These are phyloP conservation scores for Metschnikowia matae DNA, from an alignment of 805 yeast species.

Conservation along the genomic window DNA sequence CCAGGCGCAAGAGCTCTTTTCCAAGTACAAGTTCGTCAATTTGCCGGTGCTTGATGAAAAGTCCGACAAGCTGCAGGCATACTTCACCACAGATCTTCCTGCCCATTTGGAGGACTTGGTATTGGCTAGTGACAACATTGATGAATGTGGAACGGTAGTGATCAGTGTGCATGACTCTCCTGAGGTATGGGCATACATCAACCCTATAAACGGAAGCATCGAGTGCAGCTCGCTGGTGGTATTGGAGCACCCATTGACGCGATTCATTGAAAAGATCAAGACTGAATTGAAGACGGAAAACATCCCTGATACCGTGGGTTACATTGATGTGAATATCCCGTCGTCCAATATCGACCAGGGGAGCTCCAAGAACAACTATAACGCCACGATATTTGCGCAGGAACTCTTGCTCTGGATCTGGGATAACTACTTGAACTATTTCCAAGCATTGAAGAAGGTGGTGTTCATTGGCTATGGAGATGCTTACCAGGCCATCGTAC, in stretches of 20 bases:
- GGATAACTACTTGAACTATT: slow-evolving; percentile 85
- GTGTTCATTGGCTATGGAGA: slow-evolving; percentile 88
- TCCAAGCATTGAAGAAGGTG: slow-evolving; percentile 58
- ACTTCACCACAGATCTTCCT: slow-evolving; percentile 41
- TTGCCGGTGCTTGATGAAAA: slow-evolving; percentile 55
- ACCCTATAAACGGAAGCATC: slow-evolving; percentile 74
- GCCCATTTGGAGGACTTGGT: slow-evolving; percentile 58
- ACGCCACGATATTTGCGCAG: slow-evolving; percentile 65
- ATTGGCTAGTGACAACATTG: slow-evolving; percentile 67
- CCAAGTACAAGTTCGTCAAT: slow-evolving; percentile 54
- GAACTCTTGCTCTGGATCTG: slow-evolving; percentile 76
- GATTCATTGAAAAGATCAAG: slow-evolving; percentile 54
- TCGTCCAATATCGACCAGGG: slow-evolving; percentile 22
- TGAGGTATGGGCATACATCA: slow-evolving; percentile 83
- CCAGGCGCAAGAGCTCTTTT: slow-evolving; percentile 57
- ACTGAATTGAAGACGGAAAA: slow-evolving; percentile 30
- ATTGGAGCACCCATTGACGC: slow-evolving; percentile 62
- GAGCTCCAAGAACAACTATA: slow-evolving; percentile 31
- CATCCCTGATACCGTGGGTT: slow-evolving; percentile 49
- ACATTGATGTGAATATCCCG: slow-evolving; percentile 82
- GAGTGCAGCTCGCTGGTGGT: slow-evolving; percentile 70
- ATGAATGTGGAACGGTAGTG: slow-evolving; percentile 58
- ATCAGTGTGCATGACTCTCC: slow-evolving; percentile 87
- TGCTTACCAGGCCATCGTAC: slow-evolving; percentile 81
- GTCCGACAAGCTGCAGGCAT: slow-evolving; percentile 13